Conservation (phyloP, 1,284 basidiomycete genomes). For the Austroboletus sp. region DNA sequence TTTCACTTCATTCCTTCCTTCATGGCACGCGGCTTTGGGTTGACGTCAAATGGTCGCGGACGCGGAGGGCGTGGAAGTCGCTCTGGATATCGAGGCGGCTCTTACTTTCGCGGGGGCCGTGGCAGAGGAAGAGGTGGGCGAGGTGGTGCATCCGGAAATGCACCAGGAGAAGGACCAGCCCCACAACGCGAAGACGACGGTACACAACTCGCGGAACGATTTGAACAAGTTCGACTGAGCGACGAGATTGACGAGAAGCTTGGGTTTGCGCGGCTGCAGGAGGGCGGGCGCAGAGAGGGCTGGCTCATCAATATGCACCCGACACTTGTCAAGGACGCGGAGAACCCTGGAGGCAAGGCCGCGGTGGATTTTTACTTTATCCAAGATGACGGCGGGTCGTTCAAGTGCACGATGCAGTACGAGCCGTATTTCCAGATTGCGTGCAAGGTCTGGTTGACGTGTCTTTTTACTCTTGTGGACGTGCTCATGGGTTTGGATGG, state of each 20-base stretch:
- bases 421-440: constrained; percentile 94
- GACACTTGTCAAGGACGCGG: constrained; percentile 81
- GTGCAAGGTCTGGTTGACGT: constrained; percentile 61
- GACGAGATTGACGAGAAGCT: constrained; percentile 93
- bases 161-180: constrained; percentile 41
- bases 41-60: constrained; percentile 32
- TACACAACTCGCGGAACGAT: constrained; percentile 72
- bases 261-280: constrained; percentile 77
- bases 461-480: neutral
- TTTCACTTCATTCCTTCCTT: neutral
- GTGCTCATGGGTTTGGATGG: constrained; percentile 1
- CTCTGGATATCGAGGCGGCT: constrained; percentile 42
- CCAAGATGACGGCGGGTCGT: constrained; percentile 92
- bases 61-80: constrained; percentile 43
- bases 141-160: constrained; percentile 42
- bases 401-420: constrained; percentile 89
- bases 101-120: constrained; percentile 35
- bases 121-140: constrained; percentile 45
- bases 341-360: constrained; percentile 73
- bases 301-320: constrained; percentile 99
- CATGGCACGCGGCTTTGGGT: constrained; percentile 36
- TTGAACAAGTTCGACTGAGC: constrained; percentile 66
- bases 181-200: constrained; percentile 81
- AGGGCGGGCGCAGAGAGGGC: constrained; percentile 68
- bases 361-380: constrained; percentile 98